phyloP scores from a whole-genome alignment of 768 basidiomycete genomes.

The Agaricus sinodeliciosus region DNA sequence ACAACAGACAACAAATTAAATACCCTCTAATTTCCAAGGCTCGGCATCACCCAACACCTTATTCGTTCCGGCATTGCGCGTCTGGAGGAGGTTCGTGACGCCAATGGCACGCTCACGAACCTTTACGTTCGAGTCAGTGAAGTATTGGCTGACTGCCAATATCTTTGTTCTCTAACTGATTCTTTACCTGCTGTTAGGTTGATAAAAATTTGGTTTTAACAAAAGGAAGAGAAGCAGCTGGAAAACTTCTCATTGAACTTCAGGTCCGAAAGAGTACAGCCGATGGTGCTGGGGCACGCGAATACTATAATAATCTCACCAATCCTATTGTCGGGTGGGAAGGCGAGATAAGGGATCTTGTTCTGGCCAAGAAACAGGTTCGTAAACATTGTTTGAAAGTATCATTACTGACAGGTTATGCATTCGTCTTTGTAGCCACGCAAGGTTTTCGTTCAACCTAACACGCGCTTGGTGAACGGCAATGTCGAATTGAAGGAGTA shows the following conservation, averaged over 20 bases:
- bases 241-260: conserved; percentile 70
- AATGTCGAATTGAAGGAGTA: conserved; percentile 78
- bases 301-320: conserved; percentile 76
- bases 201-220: conserved; percentile 63
- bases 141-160: neutral
- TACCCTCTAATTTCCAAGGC: conserved; percentile 28
- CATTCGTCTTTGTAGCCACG: conserved; percentile 47
- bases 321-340: conserved; percentile 68
- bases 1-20: neutral
- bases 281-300: conserved; percentile 72
- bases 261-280: conserved; percentile 85
- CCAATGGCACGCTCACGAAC: conserved; percentile 55
- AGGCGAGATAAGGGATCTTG: conserved; percentile 68
- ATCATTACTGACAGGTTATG: conserved; percentile 1
- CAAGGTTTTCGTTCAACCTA: conserved; percentile 82
- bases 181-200: conserved; percentile 35
- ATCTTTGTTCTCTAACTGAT: neutral
- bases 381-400: conserved; percentile 3
- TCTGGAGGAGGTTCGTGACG: conserved; percentile 60
- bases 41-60: conserved; percentile 80
- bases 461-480: conserved; percentile 58
- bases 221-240: conserved; percentile 59
- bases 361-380: conserved; percentile 74
- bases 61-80: conserved; percentile 63
- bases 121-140: conserved; percentile 57